A percentile compares a stretch with the other conserved stretches of the same genome.
Conservation (phyloP, 768 basidiomycete genomes). For the Aureoboletus auriporus region DNA sequence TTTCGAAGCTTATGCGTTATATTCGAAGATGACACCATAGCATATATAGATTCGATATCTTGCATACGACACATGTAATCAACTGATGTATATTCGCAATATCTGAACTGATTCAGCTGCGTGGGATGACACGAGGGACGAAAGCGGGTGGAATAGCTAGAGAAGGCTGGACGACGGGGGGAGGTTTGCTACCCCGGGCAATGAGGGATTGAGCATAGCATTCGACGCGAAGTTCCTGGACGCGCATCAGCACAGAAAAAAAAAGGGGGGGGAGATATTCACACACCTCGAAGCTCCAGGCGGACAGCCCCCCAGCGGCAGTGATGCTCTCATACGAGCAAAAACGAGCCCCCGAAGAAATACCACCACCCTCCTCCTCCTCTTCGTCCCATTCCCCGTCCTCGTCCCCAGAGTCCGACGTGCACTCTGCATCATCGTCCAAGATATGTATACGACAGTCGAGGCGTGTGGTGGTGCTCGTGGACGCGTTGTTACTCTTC, state of each 20-base stretch:
- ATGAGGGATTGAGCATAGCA: conserved; percentile 29
- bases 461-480: too few relatives aligned
- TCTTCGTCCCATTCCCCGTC: not conserved
- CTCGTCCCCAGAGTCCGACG: not conserved
- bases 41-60: conserved; percentile 5
- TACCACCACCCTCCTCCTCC: not conserved
- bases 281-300: conserved; percentile 28
- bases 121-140: conserved; percentile 11
- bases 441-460: too few relatives aligned
- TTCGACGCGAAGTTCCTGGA: conserved; percentile 24
- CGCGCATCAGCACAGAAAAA: too few relatives aligned
- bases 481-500: too few relatives aligned
- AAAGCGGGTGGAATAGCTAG: conserved; percentile 30
- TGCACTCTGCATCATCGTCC: too few relatives aligned
- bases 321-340: conserved; percentile 26
- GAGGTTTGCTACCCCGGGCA: conserved; percentile 21
- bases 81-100: not conserved
- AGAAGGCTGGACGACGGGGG: conserved; percentile 9
- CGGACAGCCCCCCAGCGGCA: conserved; percentile 18
- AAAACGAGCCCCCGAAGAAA: not conserved
- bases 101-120: not conserved
- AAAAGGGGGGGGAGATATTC: not conserved
- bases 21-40: conserved; percentile 4
- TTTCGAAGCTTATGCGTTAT: not conserved
- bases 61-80: conserved; percentile 4